Evolutionary conservation across 345 rosid genomes (phyloP), one percentile per base, ranked within the genome.

Genomic region (Lepidium africanum): DNA sequence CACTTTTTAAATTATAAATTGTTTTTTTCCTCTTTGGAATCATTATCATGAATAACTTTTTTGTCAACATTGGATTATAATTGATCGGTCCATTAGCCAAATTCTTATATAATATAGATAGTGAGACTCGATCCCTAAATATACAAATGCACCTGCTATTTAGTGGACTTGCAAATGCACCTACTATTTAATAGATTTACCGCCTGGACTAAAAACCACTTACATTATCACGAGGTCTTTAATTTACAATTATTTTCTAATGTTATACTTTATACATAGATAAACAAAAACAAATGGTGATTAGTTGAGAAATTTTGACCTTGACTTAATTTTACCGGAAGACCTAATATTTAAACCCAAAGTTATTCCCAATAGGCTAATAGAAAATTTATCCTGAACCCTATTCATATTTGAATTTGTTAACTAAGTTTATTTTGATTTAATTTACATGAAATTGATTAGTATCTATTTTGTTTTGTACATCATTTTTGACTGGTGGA

Each of bases 221-320:
- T n/a, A n/a, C 71, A 39, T 61, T 53, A 35, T 23, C 32, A 3
- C 42, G 5, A 27, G 32, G 32, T 16, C 11, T 21, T 32, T 11
- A 38, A 56, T 25, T n/a, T 23, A 10, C 15, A 30, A 33, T 15
- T 58, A 27, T 4, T 33, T 12, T 12, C 15, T 38, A 11, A 38
- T 4, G 13, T 38, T 46, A 13, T 46, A 13, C 27, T 47, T 47
- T 17, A 4, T 4, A 2, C 10, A 32, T n/a, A n/a, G n/a, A 53
- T 1, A 53, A 32, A 53, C 6, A 53, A 53, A 32, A 21, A 1
- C 2, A 1, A 21, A 21, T 21, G 23, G 63, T 51, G 53, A 21
- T 61, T 41, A 45, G 67, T 62, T 70, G 74, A 60, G 67, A 60
- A 60, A n/a, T 50, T 27, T 50, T 60, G 74, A 70, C 74, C 38